phyloP scores from a whole-genome alignment of 257 asterid species.

The Haberlea rhodopensis region DNA sequence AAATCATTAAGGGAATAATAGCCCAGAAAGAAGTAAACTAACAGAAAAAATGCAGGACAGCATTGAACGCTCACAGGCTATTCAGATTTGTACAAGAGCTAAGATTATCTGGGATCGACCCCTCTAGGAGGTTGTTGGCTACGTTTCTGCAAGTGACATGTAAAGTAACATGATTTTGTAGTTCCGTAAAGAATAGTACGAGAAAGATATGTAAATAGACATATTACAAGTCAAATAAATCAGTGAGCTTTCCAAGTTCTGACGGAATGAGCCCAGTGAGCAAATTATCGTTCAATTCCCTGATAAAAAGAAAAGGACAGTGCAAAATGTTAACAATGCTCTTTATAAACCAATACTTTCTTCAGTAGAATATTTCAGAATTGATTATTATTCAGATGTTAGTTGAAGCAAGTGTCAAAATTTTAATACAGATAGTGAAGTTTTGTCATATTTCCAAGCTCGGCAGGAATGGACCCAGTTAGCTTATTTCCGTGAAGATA shows the following conservation, averaged over 20 bases:
- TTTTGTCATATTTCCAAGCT: conserved; percentile 95
- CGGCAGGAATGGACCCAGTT: conserved; percentile 82
- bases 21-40: too few relatives aligned
- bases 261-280: conserved; percentile 77
- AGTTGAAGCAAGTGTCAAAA: background rate
- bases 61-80: conserved; percentile 70
- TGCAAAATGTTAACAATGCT: too few relatives aligned
- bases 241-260: conserved; percentile 92
- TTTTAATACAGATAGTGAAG: conserved; percentile 76
- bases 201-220: too few relatives aligned
- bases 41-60: too few relatives aligned
- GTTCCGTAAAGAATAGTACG: too few relatives aligned
- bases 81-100: conserved; percentile 92
- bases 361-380: background rate
- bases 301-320: conserved; percentile 19
- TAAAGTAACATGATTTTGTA: too few relatives aligned
- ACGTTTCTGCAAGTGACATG: conserved; percentile 58
- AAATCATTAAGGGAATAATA: too few relatives aligned
- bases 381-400: background rate
- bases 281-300: conserved; percentile 84
- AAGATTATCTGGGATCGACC: conserved; percentile 80
- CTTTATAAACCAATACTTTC: background rate
- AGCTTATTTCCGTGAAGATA: conserved; percentile 90
- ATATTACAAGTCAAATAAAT: conserved; percentile 70
- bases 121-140: conserved; percentile 76